Evolutionary conservation across 1,284 basidiomycete species (phyloP).

Genomic region (Melampsora americana): DNA sequence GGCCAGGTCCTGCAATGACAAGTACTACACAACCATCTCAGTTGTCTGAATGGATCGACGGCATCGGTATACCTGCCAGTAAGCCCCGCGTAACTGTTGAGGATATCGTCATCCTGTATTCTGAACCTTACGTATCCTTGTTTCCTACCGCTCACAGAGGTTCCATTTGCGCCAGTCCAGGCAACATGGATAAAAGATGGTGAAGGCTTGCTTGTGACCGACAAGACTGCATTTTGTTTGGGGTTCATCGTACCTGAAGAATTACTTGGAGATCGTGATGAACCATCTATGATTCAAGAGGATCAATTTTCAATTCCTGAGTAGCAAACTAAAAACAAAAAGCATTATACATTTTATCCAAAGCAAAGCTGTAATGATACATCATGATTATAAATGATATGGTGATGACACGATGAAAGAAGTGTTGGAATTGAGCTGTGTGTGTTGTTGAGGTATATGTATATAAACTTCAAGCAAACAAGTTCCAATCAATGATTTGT

Average conservation of each 20-base stretch:
- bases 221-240: conserved; percentile 37
- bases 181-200: conserved; percentile 19
- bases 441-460: not conserved
- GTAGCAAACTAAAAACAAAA: no score
- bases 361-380: no score
- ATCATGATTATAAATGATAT: not conserved
- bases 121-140: not conserved
- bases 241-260: conserved; percentile 26
- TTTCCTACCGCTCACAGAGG: conserved; percentile 2
- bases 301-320: not conserved
- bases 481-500: conserved; percentile 66
- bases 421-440: no score
- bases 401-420: no score
- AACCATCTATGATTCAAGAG: not conserved
- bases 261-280: not conserved
- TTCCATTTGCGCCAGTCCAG: conserved; percentile 14
- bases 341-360: no score
- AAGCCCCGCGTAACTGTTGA: not conserved
- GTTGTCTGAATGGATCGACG: conserved; percentile 14
- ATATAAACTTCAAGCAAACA: conserved; percentile 60
- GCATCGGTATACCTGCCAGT: conserved; percentile 37
- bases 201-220: conserved; percentile 18
- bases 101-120: not conserved
- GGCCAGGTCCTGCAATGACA: conserved; percentile 12
- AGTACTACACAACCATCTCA: not conserved